phyloP scores from a whole-genome alignment of 495 filamentous ascomycete species.

The Penicillium desertorum region DNA sequence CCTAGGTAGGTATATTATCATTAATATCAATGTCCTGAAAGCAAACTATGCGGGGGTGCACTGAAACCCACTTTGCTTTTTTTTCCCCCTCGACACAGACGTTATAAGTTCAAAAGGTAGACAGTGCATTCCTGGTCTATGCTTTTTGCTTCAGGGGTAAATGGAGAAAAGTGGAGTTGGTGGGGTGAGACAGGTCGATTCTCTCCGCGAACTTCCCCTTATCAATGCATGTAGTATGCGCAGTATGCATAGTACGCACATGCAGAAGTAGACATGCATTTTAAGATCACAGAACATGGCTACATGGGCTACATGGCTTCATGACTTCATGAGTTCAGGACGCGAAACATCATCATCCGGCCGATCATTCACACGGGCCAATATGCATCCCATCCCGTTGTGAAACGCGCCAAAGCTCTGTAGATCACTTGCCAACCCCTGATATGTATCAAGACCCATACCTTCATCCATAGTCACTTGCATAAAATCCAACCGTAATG shows the following conservation, averaged over 20 bases:
- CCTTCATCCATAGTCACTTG: conserved; percentile 3
- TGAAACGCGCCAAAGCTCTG: conserved; percentile 29
- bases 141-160: conserved; percentile 10
- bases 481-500: conserved; percentile 10
- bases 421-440: conserved; percentile 25
- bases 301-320: background rate
- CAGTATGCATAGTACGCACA: background rate
- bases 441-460: conserved; percentile 4
- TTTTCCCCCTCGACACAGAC: background rate
- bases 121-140: conserved; percentile 7
- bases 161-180: conserved; percentile 1
- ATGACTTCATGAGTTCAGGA: background rate
- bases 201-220: background rate
- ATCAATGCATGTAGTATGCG: background rate
- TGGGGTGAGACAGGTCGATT: background rate
- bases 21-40: background rate
- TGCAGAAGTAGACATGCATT: background rate
- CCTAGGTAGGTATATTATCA: background rate
- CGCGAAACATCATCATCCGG: conserved; percentile 2
- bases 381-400: conserved; percentile 25
- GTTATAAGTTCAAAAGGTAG: background rate
- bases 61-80: background rate
- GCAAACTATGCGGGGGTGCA: conserved; percentile 19
- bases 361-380: conserved; percentile 27
- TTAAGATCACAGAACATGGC: background rate